These are phyloP conservation scores for Phytopythium ostracodes DNA, from an alignment of 352 stramenopile genomes.

Conservation along the genomic window DNA sequence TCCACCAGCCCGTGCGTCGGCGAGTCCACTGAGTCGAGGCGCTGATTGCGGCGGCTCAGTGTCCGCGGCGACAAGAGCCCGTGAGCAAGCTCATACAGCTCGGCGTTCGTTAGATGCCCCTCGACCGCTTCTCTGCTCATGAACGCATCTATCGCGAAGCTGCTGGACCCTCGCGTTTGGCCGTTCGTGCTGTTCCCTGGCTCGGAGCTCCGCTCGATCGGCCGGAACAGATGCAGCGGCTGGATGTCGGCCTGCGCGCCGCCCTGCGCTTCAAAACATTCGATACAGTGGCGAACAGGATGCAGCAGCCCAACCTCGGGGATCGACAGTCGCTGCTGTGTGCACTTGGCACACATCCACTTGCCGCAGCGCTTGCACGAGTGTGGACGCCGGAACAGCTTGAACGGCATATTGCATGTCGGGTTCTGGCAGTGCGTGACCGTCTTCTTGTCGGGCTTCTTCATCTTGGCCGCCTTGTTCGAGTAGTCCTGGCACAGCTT, in stretches of 20 bases:
- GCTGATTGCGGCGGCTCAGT: slow-evolving; percentile 55
- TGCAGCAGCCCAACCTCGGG: slow-evolving; percentile 74
- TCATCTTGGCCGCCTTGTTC: slow-evolving; percentile 54
- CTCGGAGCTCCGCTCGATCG: slow-evolving; percentile 3
- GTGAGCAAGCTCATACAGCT: slow-evolving; percentile 79
- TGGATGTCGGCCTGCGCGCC: slow-evolving; percentile 61
- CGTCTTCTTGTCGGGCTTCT: slow-evolving; percentile 83
- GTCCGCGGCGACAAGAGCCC: slow-evolving; percentile 70
- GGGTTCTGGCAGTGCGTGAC: slow-evolving; percentile 74
- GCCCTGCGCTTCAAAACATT: slow-evolving; percentile 69
- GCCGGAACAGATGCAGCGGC: slow-evolving; percentile 62
- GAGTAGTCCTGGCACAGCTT: slow-evolving; percentile 67
- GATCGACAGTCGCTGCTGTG: slow-evolving; percentile 74
- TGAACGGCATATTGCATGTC: slow-evolving; percentile 67
- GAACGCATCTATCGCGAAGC: slow-evolving; percentile 1
- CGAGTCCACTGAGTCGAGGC: slow-evolving; percentile 74
- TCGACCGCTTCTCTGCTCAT: slow-evolving; percentile 8
- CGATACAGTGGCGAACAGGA: slow-evolving; percentile 73
- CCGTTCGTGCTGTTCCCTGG: not conserved
- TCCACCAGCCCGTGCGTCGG: slow-evolving; percentile 47
- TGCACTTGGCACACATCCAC: slow-evolving; percentile 85
- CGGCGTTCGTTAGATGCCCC: slow-evolving; percentile 50
- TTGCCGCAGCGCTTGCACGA: slow-evolving; percentile 83
- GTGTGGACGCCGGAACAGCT: slow-evolving; percentile 79
- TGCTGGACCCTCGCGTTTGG: not conserved